Percentiles rank a stretch among this genome's conserved stretches.
Evolutionary conservation across 2,329 filamentous ascomycete species (phyloP).

Genomic region (Kalmusia sp.): DNA sequence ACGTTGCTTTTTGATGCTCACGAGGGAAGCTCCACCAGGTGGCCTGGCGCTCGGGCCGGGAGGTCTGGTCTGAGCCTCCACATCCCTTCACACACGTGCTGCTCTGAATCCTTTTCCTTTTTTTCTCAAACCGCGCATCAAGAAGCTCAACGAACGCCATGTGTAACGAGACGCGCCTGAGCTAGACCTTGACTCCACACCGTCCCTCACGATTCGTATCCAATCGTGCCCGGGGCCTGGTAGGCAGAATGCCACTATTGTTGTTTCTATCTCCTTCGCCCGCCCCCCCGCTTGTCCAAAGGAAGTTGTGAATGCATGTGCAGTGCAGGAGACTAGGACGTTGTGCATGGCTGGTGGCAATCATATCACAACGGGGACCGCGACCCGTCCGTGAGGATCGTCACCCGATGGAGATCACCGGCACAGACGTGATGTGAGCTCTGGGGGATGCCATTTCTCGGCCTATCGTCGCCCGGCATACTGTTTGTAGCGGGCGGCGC

Average conservation of each 20-base stretch:
- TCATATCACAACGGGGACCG: slow-evolving; percentile 1
- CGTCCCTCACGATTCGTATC: neutral
- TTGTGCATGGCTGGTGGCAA: neutral
- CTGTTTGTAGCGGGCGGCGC: too few species aligned
- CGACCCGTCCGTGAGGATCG: slow-evolving; percentile 6
- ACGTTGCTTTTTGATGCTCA: neutral
- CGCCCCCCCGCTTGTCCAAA: neutral
- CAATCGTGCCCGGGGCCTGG: too few species aligned
- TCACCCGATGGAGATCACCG: slow-evolving; percentile 6
- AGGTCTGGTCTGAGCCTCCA: neutral
- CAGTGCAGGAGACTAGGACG: neutral
- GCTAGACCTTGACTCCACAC: neutral
- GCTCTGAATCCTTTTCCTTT: neutral
- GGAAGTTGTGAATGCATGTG: neutral
- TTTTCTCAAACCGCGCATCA: neutral
- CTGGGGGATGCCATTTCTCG: neutral
- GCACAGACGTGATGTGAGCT: neutral
- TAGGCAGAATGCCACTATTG: neutral
- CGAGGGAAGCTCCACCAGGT: neutral
- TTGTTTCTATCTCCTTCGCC: neutral
- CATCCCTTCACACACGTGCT: slow-evolving; percentile 1
- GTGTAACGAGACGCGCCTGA: neutral
- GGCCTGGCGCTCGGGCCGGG: neutral
- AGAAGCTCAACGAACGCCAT: neutral
- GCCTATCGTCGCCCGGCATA: too few species aligned